Conservation (phyloP, 2,329 filamentous ascomycete species). For the Achaetomium macrosporum region DNA sequence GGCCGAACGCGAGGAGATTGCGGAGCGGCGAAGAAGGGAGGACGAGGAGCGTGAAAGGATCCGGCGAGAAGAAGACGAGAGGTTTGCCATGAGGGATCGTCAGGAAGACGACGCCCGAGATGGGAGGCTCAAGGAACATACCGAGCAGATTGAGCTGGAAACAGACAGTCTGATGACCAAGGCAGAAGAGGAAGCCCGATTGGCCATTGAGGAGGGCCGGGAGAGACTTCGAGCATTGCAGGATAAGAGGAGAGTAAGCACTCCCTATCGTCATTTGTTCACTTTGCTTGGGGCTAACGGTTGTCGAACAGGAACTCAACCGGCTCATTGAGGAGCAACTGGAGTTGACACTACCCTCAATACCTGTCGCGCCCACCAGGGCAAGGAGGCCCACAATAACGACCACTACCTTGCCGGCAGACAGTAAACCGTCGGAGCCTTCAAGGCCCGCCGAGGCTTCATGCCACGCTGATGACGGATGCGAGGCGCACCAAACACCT, state of each 20-base stretch:
- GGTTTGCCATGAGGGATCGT: conserved; percentile 24
- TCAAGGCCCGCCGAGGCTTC: not conserved
- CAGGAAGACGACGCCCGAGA: conserved; percentile 31
- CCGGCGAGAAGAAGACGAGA: conserved; percentile 34
- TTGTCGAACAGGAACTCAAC: conserved; percentile 35
- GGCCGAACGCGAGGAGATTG: conserved; percentile 30
- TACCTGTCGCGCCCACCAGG: conserved; percentile 18
- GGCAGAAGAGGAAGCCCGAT: conserved; percentile 39
- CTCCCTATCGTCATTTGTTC: not conserved
- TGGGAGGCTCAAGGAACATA: conserved; percentile 28
- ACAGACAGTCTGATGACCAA: conserved; percentile 37
- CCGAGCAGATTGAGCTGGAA: conserved; percentile 31
- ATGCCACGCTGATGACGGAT: too few species aligned
- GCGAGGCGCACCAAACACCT: not conserved
- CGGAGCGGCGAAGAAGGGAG: conserved; percentile 34
- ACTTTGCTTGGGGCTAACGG: not conserved
- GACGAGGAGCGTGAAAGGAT: conserved; percentile 37
- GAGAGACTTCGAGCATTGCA: conserved; percentile 45
- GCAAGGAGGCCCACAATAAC: conserved; percentile 20
- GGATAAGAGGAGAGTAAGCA: conserved; percentile 21
- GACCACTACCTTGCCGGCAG: not conserved
- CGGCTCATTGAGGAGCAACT: conserved; percentile 39
- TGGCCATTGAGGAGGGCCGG: conserved; percentile 46
- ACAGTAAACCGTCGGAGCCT: not conserved
- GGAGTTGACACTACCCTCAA: conserved; percentile 28